Evolutionary conservation across 2,329 filamentous ascomycete species (phyloP), one percentile per base, ranked within the genome.

Genomic region (Botrytis elliptica): DNA sequence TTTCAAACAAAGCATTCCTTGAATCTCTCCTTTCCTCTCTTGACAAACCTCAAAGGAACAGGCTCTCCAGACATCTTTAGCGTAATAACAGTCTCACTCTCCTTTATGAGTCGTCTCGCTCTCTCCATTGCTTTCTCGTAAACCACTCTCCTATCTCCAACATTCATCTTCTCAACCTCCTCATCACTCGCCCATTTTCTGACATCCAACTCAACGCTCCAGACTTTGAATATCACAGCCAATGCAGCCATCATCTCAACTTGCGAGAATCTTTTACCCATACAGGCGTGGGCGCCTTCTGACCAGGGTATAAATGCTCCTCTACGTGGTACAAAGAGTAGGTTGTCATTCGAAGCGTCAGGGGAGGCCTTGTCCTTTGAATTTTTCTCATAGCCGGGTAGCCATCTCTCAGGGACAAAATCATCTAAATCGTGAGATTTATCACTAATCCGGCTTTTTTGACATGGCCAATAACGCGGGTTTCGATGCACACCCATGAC

Each of bases 321-420:
- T 73, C 70, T 76, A 52, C 60, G 60, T 16, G 60, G 60, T 64
- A 44, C 60, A 18, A 64, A 64, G 4, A 64, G 16, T 42, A 29
- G 16, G 6, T 14, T 25, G 2, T 64, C 60, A 10, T n/a, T 40
- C 1, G 60, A 29, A 42, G 22, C 38, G 16, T 63, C 38, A 29
- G 60, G 25, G 6, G 25, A 42, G 25, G 22, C 38, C 16, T 63
- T 63, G 16, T 63, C 25, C 7, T 29, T 63, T 42, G 25, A n/a
- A 10, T 63, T 42, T 20, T 2, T 10, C 14, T 63, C 38, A 16
- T 63, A 63, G 25, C 25, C 38, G 9, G 60, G 57, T 18, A 90
- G 81, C 88, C 88, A 90, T 55, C 88, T 84, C 77, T 89, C 86
- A 0, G 88, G 88, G 62, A 85, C 82, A 80, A 88, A 90, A 55